Conservation (phyloP, 2,329 filamentous ascomycete genomes). For the Aureobasidium sp. region DNA sequence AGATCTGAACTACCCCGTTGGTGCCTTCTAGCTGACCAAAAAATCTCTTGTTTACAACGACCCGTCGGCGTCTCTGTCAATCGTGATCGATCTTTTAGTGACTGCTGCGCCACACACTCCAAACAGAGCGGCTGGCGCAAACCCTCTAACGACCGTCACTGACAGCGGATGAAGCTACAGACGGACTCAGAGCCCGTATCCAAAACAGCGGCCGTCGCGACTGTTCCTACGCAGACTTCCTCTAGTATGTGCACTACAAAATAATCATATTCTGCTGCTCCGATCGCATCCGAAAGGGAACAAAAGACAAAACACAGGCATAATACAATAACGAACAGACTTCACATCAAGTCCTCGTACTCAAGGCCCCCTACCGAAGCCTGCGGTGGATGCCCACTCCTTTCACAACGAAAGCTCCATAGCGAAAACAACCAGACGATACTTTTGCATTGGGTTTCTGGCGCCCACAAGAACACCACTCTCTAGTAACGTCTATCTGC, state of each 20-base stretch:
- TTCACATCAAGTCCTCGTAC: no score
- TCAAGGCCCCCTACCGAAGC: neutral
- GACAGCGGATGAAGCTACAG: neutral
- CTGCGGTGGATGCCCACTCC: neutral
- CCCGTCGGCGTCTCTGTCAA: neutral
- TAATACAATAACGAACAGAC: neutral
- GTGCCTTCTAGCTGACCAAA: slow-evolving; percentile 3
- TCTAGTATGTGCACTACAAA: neutral
- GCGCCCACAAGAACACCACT: neutral
- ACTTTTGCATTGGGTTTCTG: neutral
- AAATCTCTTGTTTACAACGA: slow-evolving; percentile 3
- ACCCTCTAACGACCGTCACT: neutral
- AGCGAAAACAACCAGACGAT: neutral
- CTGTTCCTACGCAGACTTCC: no score
- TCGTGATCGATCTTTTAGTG: neutral
- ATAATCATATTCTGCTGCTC: neutral
- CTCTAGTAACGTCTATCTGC: neutral
- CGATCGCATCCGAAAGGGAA: neutral
- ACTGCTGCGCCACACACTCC: slow-evolving; percentile 4
- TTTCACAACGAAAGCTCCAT: neutral
- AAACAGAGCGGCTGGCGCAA: neutral
- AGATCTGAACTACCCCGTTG: slow-evolving; percentile 1
- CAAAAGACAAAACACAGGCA: neutral
- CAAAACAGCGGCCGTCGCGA: neutral
- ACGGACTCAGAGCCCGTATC: neutral